These are phyloP conservation scores for Cyclotella kingstonii DNA, from an alignment of 108 stramenopile genomes.

Conservation along the genomic window DNA sequence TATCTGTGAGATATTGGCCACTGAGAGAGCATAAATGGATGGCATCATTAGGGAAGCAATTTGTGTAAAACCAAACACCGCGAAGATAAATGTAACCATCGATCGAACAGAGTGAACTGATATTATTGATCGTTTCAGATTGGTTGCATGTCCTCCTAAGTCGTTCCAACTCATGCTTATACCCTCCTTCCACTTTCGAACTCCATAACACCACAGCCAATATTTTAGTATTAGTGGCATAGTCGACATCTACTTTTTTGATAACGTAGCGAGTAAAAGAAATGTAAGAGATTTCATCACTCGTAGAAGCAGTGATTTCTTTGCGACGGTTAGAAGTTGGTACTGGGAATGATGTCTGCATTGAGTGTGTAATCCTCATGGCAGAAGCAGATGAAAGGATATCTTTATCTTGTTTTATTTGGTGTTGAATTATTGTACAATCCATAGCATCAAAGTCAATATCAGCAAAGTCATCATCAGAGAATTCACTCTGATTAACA, in stretches of 20 bases:
- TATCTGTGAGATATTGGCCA: constrained; percentile 65
- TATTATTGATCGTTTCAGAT: neutral
- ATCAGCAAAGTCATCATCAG: constrained; percentile 47
- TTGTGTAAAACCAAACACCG: constrained; percentile 78
- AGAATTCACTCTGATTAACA: constrained; percentile 7
- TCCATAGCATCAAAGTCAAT: constrained; percentile 63
- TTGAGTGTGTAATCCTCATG: constrained; percentile 3
- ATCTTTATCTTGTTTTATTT: constrained; percentile 8
- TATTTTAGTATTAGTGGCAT: constrained; percentile 52
- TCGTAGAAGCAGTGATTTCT: too few relatives aligned
- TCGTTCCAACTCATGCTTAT: constrained; percentile 35
- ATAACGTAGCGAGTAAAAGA: constrained; percentile 75
- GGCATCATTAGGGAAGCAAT: constrained; percentile 55
- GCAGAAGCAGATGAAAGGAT: neutral
- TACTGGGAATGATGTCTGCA: constrained; percentile 5
- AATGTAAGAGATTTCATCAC: constrained; percentile 32
- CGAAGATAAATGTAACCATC: constrained; percentile 69
- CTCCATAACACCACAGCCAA: constrained; percentile 58
- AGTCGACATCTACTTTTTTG: constrained; percentile 48
- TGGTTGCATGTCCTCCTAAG: constrained; percentile 19
- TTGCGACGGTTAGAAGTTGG: constrained; percentile 34
- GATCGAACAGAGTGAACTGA: neutral
- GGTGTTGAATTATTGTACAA: constrained; percentile 20
- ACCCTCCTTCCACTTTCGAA: constrained; percentile 26
- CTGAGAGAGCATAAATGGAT: constrained; percentile 77